Evolutionary conservation across 345 rosid genomes (phyloP), one percentile per base, ranked within the genome.

Genomic region (Acer campestre): DNA sequence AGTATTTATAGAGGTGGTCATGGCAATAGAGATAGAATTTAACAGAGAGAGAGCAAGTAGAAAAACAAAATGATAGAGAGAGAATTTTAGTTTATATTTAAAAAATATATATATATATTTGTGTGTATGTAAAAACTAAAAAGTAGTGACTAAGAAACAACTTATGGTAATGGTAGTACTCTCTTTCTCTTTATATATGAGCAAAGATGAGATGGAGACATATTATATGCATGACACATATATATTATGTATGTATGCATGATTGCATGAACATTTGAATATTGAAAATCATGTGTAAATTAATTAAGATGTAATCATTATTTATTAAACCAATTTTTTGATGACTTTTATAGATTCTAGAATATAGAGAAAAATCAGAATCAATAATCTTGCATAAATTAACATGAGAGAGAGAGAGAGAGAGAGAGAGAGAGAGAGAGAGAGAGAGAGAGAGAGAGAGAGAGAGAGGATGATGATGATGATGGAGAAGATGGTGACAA

Each of bases 401-500:
- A 11, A 64, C 20, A 66, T 44, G 58, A 59, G 48, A 4, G 23
- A 69, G 46, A 12, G 40, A 40, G 42, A 64, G 66, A 46, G 49
- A 40, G 44, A 27, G 76, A 11, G 22, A 69, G 44, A 11, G 40
- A 40, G 25, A 55, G 55, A 27, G 27, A 25, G 27, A 25, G 27
- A 25, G 27, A 25, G 27, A 25, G 27, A 25, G 27, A 25, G 27
- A 14, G 70, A 27, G 10, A 42, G 58, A 51, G 51, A 49, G 42
- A 51, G 38, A 69, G n/a, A n/a, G n/a, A n/a, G n/a, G n/a, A n/a
- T n/a, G n/a, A n/a, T 67, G 72, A 64, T 10, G 79, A 69, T 67
- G 73, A 64, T 11, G 79, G 70, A 63, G 84, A 69, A 69, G 81
- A 69, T 70, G 71, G 68, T 42, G 77, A 79, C 74, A 68, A 64